Evolutionary conservation across 176 grass and related monocot species (phyloP).

Genomic region (Juncus effusus): DNA sequence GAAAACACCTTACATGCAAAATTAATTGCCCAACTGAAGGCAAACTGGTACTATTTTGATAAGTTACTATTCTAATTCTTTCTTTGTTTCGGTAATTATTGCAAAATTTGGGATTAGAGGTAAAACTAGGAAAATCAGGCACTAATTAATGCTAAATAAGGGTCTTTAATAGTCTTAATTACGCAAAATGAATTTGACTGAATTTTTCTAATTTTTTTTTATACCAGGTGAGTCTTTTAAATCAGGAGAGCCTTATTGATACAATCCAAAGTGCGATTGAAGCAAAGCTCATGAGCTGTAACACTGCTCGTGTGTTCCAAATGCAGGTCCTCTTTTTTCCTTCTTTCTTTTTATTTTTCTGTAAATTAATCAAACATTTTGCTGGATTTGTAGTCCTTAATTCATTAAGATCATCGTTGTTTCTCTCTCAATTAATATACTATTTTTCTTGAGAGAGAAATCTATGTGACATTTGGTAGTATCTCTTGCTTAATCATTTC

Average conservation of each 20-base stretch:
- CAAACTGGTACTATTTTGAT: no score
- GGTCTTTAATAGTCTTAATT: neutral
- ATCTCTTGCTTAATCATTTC: conserved; percentile 12
- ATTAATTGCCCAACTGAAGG: neutral
- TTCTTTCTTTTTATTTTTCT: conserved; percentile 24
- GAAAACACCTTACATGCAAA: neutral
- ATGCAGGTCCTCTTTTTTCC: conserved; percentile 55
- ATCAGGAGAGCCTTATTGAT: conserved; percentile 90
- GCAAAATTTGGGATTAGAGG: neutral
- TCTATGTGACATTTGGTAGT: no score
- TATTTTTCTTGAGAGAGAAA: conserved; percentile 9
- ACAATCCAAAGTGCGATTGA: conserved; percentile 64
- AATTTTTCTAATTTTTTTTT: neutral
- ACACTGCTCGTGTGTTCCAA: conserved; percentile 89
- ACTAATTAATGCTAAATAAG: conserved; percentile 11
- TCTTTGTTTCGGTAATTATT: no score
- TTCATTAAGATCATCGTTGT: neutral
- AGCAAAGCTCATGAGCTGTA: conserved; percentile 77
- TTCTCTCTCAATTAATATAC: neutral
- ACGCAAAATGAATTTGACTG: neutral
- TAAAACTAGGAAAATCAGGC: conserved; percentile 4
- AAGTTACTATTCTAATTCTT: no score
- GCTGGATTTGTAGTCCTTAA: conserved; percentile 16
- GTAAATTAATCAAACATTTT: conserved; percentile 9
- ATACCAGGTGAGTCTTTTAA: conserved; percentile 84